A percentile compares a stretch with the other conserved stretches of the same genome.
Evolutionary conservation across 1,139 yeast genomes (phyloP).

Genomic region (Yamadazyma taylorii): DNA sequence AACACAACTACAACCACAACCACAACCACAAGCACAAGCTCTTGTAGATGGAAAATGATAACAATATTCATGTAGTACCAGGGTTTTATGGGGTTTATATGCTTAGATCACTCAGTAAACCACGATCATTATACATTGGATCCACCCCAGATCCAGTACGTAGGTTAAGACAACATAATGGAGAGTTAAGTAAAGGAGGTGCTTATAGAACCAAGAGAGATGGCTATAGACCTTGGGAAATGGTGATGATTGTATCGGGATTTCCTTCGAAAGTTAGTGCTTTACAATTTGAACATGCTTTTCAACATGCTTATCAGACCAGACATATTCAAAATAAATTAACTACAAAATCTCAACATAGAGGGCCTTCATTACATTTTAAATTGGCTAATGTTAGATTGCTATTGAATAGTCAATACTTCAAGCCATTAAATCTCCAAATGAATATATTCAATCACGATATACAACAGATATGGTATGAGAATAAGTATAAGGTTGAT

Average conservation of each 20-base stretch:
- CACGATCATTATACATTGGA: conserved; percentile 66
- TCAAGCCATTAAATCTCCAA: conserved; percentile 39
- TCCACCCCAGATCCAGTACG: conserved; percentile 74
- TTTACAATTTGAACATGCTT: conserved; percentile 73
- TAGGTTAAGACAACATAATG: conserved; percentile 76
- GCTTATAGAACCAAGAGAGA: conserved; percentile 61
- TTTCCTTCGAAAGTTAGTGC: conserved; percentile 74
- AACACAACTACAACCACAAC: too few relatives aligned
- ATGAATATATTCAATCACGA: conserved; percentile 38
- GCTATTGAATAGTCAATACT: conserved; percentile 42
- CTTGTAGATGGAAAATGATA: not conserved
- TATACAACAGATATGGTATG: conserved; percentile 25
- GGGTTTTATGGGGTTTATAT: conserved; percentile 67
- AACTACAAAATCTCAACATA: conserved; percentile 22
- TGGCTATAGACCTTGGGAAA: conserved; percentile 72
- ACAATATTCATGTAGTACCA: conserved; percentile 15
- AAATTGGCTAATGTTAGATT: conserved; percentile 53
- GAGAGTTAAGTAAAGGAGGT: conserved; percentile 59
- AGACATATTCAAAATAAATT: conserved; percentile 49
- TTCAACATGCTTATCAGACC: conserved; percentile 71
- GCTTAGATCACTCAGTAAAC: conserved; percentile 56
- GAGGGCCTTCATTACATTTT: conserved; percentile 37
- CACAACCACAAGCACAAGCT: too few relatives aligned
- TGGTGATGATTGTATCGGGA: conserved; percentile 62
- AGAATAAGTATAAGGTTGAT: conserved; percentile 27